Evolutionary conservation across 306 rosid species (phyloP), one percentile per base, ranked within the genome.

Genomic region (Sophora flavescens): DNA sequence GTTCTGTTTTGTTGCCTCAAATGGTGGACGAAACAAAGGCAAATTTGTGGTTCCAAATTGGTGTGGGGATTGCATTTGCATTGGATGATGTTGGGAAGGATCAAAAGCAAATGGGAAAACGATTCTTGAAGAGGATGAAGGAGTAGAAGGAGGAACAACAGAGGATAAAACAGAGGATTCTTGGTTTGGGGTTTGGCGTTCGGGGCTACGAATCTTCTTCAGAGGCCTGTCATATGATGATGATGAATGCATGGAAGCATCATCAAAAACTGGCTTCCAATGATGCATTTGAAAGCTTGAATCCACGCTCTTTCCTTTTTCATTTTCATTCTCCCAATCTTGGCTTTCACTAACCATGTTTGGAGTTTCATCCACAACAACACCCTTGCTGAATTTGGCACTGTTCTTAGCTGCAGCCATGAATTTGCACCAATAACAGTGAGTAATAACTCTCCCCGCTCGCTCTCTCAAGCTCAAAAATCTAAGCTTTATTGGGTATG

Each of bases 151-250:
- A 45, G 78, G 30, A 30, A 54, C 52, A 85, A 80, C 56, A 11
- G 72, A 22, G n/a, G 66, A 35, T 0, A 41, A 28, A 5, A 82
- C 76, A 35, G 83, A 79, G 42, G 88, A 77, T 17, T 70, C 87
- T 67, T 70, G 87, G 70, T 54, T 42, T 7, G 76, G 83, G 80
- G 65, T 66, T 4, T 82, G 71, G 50, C 60, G 86, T 75, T 87
- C 76, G 0, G 98, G 96, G 86, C 94, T 84, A 9, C 82, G 86
- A 63, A 80, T 87, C 82, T 95, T 95, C 88, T 95, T 95, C n/a
- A 83, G 79, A 84, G 98, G 96, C 36, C 92, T 87, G 16, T 48
- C 83, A 15, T 59, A 47, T 47, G 88, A 44, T 44, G 50, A 44
- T 44, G 52, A 12, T 39, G 45, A 8, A 1, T 86, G 78, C 63